A percentile compares a stretch with the other conserved stretches of the same genome.
Evolutionary conservation across 345 rosid species (phyloP).

Genomic region (Salix caprea): DNA sequence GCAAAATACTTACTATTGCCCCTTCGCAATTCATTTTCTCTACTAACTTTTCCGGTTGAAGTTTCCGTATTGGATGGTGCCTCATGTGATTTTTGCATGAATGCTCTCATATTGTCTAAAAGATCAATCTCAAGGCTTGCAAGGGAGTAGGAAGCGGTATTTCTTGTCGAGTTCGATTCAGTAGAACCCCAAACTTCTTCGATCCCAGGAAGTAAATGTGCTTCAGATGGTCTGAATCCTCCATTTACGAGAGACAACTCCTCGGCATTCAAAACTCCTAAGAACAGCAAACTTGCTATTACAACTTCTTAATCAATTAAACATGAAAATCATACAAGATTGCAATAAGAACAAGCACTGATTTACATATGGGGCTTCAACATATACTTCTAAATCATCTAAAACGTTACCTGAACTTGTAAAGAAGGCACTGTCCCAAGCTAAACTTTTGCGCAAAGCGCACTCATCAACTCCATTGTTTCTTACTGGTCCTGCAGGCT

Average conservation of each 20-base stretch:
- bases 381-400: background rate
- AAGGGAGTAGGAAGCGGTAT: conserved; percentile 26
- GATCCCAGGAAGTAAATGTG: conserved; percentile 13
- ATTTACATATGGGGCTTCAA: background rate
- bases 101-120: conserved; percentile 36
- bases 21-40: conserved; percentile 17
- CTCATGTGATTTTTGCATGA: conserved; percentile 7
- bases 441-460: conserved; percentile 36
- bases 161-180: conserved; percentile 19
- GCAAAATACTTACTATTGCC: conserved; percentile 21
- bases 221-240: conserved; percentile 33
- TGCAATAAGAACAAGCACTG: background rate
- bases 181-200: conserved; percentile 23
- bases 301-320: background rate
- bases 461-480: conserved; percentile 17
- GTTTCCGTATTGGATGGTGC: conserved; percentile 5
- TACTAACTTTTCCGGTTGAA: conserved; percentile 11
- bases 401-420: conserved; percentile 35
- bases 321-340: background rate
- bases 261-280: conserved; percentile 50
- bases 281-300: background rate
- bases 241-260: conserved; percentile 40
- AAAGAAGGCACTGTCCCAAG: conserved; percentile 53
- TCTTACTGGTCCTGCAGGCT: conserved; percentile 15
- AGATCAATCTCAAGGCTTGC: conserved; percentile 43